These are phyloP conservation scores for Pulchroboletus neoregius DNA, from an alignment of 1,284 basidiomycete species.

Conservation along the genomic window DNA sequence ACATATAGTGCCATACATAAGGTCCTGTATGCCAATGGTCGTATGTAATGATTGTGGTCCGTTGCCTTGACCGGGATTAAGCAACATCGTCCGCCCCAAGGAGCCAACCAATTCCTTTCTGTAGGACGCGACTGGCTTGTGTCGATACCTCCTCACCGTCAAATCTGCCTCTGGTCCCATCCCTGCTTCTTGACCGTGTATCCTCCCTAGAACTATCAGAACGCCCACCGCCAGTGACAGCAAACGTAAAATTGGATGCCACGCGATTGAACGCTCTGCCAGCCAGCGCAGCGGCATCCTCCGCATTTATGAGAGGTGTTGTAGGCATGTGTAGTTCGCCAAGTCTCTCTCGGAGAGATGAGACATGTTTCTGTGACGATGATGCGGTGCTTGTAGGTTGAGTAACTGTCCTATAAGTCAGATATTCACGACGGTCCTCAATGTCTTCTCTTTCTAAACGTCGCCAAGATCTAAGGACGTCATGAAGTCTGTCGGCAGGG, in stretches of 20 bases:
- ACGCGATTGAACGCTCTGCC: constrained; percentile 70
- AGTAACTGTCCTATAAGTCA: constrained; percentile 30
- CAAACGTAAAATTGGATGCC: constrained; percentile 74
- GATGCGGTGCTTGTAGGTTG: constrained; percentile 20
- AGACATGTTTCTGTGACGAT: constrained; percentile 29
- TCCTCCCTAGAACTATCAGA: constrained; percentile 44
- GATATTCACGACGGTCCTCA: constrained; percentile 42
- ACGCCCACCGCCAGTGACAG: constrained; percentile 45
- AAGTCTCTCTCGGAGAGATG: constrained; percentile 57
- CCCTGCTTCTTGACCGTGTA: constrained; percentile 39
- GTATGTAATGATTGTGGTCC: constrained; percentile 18
- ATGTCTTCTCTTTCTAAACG: constrained; percentile 62
- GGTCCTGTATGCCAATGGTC: constrained; percentile 12
- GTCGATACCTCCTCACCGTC: constrained; percentile 61
- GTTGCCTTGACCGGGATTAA: constrained; percentile 5
- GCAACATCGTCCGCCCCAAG: constrained; percentile 68
- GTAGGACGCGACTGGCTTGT: constrained; percentile 69
- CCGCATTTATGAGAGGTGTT: constrained; percentile 58
- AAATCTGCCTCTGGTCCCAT: constrained; percentile 38
- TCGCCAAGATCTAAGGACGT: constrained; percentile 73
- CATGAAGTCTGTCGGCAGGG: constrained; percentile 71
- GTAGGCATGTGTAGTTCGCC: constrained; percentile 62
- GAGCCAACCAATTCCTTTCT: constrained; percentile 83
- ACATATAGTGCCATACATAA: constrained; percentile 24
- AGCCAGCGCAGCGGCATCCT: constrained; percentile 71